phyloP scores from a whole-genome alignment of 1,284 basidiomycete species.

The Schizophyllum commune region DNA sequence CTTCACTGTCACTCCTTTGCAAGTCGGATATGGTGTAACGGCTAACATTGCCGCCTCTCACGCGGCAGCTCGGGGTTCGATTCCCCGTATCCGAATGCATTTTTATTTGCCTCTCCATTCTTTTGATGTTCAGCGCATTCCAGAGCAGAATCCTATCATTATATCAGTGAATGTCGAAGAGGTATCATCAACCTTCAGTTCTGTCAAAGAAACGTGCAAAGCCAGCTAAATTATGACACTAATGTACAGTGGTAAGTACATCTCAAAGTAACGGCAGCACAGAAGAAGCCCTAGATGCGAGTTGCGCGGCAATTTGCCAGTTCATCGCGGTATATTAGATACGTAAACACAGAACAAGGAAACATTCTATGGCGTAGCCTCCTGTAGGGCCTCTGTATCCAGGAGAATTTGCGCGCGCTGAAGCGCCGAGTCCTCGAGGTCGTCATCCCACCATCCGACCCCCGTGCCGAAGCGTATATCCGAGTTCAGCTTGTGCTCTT shows the following conservation, averaged over 20 bases:
- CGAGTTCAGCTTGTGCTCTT: neutral
- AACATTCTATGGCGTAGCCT: neutral
- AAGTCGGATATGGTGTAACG: conserved; percentile 22
- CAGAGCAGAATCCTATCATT: too few relatives aligned
- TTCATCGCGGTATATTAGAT: too few relatives aligned
- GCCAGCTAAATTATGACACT: too few relatives aligned
- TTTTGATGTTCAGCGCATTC: neutral
- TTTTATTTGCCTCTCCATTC: neutral
- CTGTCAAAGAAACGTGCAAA: too few relatives aligned
- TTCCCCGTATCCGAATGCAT: conserved; percentile 8
- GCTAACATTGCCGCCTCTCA: conserved; percentile 25
- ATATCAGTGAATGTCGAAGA: too few relatives aligned
- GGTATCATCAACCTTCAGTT: too few relatives aligned
- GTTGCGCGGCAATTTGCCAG: too few relatives aligned
- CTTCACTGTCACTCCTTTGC: neutral
- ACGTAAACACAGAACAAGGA: too few relatives aligned
- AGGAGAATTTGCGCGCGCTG: neutral
- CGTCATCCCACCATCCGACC: neutral
- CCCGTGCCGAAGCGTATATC: neutral
- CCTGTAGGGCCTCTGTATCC: neutral
- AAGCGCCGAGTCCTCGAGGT: neutral
- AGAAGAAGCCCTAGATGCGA: too few relatives aligned
- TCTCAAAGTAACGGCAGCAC: too few relatives aligned
- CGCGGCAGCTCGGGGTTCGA: conserved; percentile 26
- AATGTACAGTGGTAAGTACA: too few relatives aligned